Base-by-base conservation (phyloP, 2,329 filamentous ascomycete genomes). In the Nemania sp. region DNA sequence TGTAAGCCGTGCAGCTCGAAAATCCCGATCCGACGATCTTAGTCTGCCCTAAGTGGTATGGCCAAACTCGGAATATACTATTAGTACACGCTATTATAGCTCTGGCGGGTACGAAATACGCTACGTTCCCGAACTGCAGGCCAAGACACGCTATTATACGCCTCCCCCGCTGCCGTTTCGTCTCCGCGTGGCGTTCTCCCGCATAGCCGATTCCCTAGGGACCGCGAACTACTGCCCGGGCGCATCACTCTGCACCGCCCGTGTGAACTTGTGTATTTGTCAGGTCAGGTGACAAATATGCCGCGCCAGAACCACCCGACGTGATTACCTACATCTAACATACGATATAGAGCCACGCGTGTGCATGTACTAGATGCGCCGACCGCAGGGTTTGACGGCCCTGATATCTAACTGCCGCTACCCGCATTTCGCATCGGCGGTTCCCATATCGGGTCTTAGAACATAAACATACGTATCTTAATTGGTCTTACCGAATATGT, bases 201-300 rank as follows among this genome's bases (percentile, higher is more conserved):
- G 7, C 41, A 45, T 45, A n/a, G 41, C 41, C 41, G 41, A 18
- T 18, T n/a, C 15, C 41, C 41, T 45, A 45, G 41, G 4, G 15
- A 3, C 18, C 41, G 10, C n/a, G 41, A 15, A n/a, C n/a, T 45
- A 7, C n/a, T n/a, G 5, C 15, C 41, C 41, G n/a, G n/a, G n/a
- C n/a, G 41, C 41, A 45, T 45, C 41, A 18, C 3, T 20, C 18
- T 45, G 3, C 13, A 13, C 41, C 15, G n/a, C 41, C 3, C 11
- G 15, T 18, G 18, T 45, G 11, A 45, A 45, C 41, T n/a, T 3
- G 15, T n/a, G 18, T 45, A 45, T 45, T 45, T 45, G 41, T 45
- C 41, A 45, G 7, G 41, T 45, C 41, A 45, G 41, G 41, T 45
- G 41, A 45, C 41, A 45, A 45, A 45, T 45, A 45, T 45, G 41